Evolutionary conservation across 169 alveolate species (phyloP), one percentile per base, ranked within the genome.

Genomic region (Plasmodium cynomolgi): DNA sequence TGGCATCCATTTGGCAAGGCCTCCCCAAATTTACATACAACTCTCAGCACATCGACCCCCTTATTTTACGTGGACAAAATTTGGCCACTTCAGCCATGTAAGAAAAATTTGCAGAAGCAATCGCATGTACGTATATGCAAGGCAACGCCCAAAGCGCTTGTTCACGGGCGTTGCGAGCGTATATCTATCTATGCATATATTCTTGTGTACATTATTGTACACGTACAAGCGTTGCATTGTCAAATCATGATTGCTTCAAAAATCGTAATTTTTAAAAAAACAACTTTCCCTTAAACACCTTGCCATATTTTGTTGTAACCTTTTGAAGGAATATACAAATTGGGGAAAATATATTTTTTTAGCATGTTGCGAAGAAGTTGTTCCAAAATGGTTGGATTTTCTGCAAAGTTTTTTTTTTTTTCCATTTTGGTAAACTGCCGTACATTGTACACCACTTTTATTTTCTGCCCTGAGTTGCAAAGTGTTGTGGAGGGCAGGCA

Each of bases 391-490:
- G 41, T 68, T 68, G 77, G n/a, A n/a, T 26, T 68, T 68, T 68
- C n/a, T 68, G n/a, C 26, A n/a, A 23, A 6, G 13, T 68, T 68
- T 68, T 68, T 62, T 62, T 62, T 62, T 62, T 62, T 62, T 20
- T 62, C 17, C 15, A n/a, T 23, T 62, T 80, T 44, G 9, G 29
- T 47, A 47, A 39, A 81, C 68, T 47, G 34, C 41, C 26, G 11
- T 81, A 47, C 17, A 50, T 50, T 50, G n/a, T n/a, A 81, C 72
- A 81, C 74, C 71, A 80, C 75, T 81, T 81, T 81, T 47, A 81
- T 81, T 81, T 71, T 81, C 68, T 80, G 15, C 58, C 3, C 17
- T 81, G 41, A 81, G 17, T 20, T 81, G 9, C 39, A 81, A 23
- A 41, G 58, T 0, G n/a, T 9, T 81, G 20, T 11, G 0, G 23